A percentile compares a stretch with the other conserved stretches of the same genome.
These are phyloP conservation scores for Albifimbria verrucaria DNA, from an alignment of 2,329 filamentous ascomycete genomes.

Conservation along the genomic window DNA sequence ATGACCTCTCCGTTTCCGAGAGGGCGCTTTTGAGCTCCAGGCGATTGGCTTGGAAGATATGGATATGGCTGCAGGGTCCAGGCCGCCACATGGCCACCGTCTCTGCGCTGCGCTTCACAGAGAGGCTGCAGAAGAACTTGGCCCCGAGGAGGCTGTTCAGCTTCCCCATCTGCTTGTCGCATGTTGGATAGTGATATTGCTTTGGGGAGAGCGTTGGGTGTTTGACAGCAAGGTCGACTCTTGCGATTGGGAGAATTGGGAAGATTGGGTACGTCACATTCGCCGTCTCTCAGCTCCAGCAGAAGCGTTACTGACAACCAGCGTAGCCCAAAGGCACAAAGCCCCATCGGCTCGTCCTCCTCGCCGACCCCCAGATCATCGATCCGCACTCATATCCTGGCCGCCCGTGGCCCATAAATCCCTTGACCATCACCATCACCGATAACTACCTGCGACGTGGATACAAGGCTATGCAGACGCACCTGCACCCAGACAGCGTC, in stretches of 20 bases:
- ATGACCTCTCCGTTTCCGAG: constrained; percentile 18
- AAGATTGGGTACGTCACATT: constrained; percentile 77
- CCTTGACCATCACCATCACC: constrained; percentile 60
- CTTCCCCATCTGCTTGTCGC: constrained; percentile 66
- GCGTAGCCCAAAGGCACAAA: constrained; percentile 68
- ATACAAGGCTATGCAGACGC: constrained; percentile 72
- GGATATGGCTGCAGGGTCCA: constrained; percentile 39
- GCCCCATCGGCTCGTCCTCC: constrained; percentile 79
- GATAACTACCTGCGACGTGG: constrained; percentile 86
- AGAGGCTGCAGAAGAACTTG: constrained; percentile 39
- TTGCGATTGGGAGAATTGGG: constrained; percentile 86
- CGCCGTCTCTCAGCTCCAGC: background rate
- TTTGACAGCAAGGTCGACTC: constrained; percentile 67
- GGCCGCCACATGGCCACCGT: constrained; percentile 33
- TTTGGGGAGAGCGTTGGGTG: constrained; percentile 81
- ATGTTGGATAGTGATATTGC: constrained; percentile 72
- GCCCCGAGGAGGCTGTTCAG: constrained; percentile 50
- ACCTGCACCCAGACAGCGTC: constrained; percentile 78
- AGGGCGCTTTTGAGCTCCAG: constrained; percentile 15
- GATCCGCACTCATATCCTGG: constrained; percentile 94
- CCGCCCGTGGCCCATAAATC: constrained; percentile 59
- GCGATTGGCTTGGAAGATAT: constrained; percentile 26
- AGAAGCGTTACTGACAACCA: constrained; percentile 13
- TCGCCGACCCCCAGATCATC: constrained; percentile 89
- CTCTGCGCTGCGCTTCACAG: constrained; percentile 22